phyloP scores from a whole-genome alignment of 805 yeast species.

The Alloascoidea hylecoeti region DNA sequence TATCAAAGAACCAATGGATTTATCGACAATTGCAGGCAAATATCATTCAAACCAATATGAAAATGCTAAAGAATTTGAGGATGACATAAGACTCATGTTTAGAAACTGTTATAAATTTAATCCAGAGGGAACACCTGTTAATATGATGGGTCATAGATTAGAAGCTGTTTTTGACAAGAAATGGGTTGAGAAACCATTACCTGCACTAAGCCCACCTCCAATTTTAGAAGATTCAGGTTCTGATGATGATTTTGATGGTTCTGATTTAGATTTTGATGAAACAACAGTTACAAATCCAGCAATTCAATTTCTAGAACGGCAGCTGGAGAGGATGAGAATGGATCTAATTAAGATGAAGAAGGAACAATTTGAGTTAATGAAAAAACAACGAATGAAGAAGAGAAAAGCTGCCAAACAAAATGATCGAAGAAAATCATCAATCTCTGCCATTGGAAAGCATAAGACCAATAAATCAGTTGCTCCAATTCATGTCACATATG shows the following conservation, averaged over 20 bases:
- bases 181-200: constrained; percentile 78
- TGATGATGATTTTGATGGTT: constrained; percentile 30
- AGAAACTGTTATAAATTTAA: constrained; percentile 83
- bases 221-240: constrained; percentile 20
- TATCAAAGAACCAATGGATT: constrained; percentile 90
- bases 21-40: constrained; percentile 71
- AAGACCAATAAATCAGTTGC: constrained; percentile 8
- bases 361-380: constrained; percentile 31
- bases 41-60: constrained; percentile 79
- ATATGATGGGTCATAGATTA: constrained; percentile 85
- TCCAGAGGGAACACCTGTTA: constrained; percentile 95
- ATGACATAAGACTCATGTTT: constrained; percentile 73
- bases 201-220: constrained; percentile 43
- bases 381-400: constrained; percentile 24
- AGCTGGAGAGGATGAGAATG: constrained; percentile 69
- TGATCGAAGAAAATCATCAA: background rate
- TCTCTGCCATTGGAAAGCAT: background rate
- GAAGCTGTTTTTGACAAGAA: constrained; percentile 77
- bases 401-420: constrained; percentile 8
- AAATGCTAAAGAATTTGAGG: constrained; percentile 76
- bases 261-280: constrained; percentile 46
- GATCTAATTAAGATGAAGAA: constrained; percentile 75
- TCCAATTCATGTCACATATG: constrained; percentile 56
- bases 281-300: constrained; percentile 73
- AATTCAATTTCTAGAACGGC: constrained; percentile 77